These are phyloP conservation scores for Stentor roeselii DNA, from an alignment of 73 alveolate species.

Conservation along the genomic window DNA sequence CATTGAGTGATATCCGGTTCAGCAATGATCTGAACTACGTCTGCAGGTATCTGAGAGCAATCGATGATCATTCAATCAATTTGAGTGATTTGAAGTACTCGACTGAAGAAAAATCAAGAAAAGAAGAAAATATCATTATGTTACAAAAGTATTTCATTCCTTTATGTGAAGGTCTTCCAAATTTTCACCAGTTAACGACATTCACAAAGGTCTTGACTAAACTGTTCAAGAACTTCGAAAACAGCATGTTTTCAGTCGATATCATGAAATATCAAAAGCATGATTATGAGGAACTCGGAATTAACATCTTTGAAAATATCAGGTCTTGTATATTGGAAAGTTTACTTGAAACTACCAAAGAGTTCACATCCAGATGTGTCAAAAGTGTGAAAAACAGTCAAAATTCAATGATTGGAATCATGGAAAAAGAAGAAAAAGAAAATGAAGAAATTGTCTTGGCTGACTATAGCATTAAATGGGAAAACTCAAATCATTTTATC, in stretches of 20 bases:
- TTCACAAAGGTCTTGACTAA: neutral
- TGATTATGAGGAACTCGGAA: neutral
- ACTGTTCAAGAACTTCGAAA: neutral
- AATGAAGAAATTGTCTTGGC: neutral
- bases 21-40: neutral
- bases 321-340: neutral
- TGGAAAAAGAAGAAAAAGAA: neutral
- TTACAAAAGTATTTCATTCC: too few species aligned
- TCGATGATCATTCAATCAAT: neutral
- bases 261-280: neutral
- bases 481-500: constrained; percentile 16
- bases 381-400: neutral
- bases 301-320: neutral
- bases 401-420: neutral
- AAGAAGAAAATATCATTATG: neutral
- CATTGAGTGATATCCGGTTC: neutral
- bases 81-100: neutral
- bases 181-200: neutral
- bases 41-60: neutral
- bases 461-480: constrained; percentile 18
- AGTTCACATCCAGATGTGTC: constrained; percentile 21
- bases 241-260: neutral
- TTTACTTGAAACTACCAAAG: constrained; percentile 15
- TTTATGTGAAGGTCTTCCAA: neutral
- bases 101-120: too few species aligned